A percentile compares a stretch with the other conserved stretches of the same genome.
phyloP scores from a whole-genome alignment of 208 protist species.

The Crithidia mellificae region DNA sequence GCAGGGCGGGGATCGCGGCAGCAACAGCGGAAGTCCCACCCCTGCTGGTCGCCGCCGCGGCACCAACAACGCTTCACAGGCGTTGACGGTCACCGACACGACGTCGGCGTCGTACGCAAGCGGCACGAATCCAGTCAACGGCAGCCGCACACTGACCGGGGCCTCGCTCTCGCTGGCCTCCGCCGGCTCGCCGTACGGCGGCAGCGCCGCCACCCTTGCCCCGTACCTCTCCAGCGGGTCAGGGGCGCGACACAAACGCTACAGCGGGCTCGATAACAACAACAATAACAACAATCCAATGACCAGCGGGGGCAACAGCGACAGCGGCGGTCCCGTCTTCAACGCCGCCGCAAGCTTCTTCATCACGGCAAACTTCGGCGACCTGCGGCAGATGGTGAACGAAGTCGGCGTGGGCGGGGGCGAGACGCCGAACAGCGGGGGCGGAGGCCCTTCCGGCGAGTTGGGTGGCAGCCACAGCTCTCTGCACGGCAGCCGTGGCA shows the following conservation, averaged over 20 bases:
- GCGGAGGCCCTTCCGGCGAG: neutral
- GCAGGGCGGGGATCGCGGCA: neutral
- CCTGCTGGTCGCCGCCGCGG: too few species aligned
- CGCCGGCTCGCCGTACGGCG: too few species aligned
- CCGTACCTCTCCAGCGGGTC: conserved; percentile 9
- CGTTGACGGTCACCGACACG: too few species aligned
- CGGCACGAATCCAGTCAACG: too few species aligned
- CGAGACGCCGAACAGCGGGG: conserved; percentile 7
- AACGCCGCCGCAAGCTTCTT: conserved; percentile 32
- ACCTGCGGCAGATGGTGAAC: conserved; percentile 24
- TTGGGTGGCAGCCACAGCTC: conserved; percentile 11
- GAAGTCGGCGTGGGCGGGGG: conserved; percentile 4
- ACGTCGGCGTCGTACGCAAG: too few species aligned
- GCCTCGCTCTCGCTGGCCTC: too few species aligned
- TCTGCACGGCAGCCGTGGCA: conserved; percentile 10
- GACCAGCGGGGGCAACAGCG: neutral
- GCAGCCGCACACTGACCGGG: too few species aligned
- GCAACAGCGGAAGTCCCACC: neutral
- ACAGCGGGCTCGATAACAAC: neutral
- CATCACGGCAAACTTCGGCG: conserved; percentile 27
- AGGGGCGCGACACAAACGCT: neutral
- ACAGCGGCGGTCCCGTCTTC: conserved; percentile 4
- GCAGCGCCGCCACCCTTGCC: neutral
- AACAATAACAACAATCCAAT: neutral
- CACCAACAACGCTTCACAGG: too few species aligned